These are phyloP conservation scores for Lumnitzera racemosa DNA, from an alignment of 345 rosid genomes.

Conservation along the genomic window DNA sequence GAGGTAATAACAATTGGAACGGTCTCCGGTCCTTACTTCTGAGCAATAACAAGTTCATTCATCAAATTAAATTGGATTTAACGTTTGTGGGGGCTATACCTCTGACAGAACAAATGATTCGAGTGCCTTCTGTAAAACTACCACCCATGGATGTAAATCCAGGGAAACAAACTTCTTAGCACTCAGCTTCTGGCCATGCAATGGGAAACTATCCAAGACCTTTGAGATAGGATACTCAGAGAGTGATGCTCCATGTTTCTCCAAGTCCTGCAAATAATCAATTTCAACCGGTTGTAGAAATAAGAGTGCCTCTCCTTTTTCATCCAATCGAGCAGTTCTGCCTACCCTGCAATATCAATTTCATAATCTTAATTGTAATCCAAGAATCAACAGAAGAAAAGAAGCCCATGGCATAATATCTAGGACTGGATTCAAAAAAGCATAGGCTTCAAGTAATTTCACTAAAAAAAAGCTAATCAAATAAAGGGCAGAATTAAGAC, in stretches of 20 bases:
- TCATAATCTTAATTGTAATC: neutral
- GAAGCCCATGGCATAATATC: too few relatives aligned
- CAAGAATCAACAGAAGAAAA: too few relatives aligned
- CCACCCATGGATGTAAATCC: conserved; percentile 79
- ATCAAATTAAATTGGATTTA: too few relatives aligned
- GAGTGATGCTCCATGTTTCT: conserved; percentile 79
- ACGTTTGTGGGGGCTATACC: conserved; percentile 26
- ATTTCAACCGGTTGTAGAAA: conserved; percentile 84
- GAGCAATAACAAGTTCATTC: too few relatives aligned
- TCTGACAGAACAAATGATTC: conserved; percentile 48
- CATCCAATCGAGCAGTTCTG: conserved; percentile 90
- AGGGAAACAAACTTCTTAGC: conserved; percentile 37
- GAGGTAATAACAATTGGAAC: too few relatives aligned
- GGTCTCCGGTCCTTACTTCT: too few relatives aligned
- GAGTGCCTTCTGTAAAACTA: conserved; percentile 66
- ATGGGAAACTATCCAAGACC: conserved; percentile 60
- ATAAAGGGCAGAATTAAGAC: too few relatives aligned
- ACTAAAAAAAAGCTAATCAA: too few relatives aligned
- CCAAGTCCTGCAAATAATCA: conserved; percentile 73
- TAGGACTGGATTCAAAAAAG: too few relatives aligned
- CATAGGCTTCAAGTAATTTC: too few relatives aligned
- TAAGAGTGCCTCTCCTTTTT: conserved; percentile 76
- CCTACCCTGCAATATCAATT: conserved; percentile 68
- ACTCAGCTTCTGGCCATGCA: conserved; percentile 34
- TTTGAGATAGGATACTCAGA: conserved; percentile 71